Base-by-base conservation (phyloP, 2,329 filamentous ascomycete genomes). In the Epichloe typhina region DNA sequence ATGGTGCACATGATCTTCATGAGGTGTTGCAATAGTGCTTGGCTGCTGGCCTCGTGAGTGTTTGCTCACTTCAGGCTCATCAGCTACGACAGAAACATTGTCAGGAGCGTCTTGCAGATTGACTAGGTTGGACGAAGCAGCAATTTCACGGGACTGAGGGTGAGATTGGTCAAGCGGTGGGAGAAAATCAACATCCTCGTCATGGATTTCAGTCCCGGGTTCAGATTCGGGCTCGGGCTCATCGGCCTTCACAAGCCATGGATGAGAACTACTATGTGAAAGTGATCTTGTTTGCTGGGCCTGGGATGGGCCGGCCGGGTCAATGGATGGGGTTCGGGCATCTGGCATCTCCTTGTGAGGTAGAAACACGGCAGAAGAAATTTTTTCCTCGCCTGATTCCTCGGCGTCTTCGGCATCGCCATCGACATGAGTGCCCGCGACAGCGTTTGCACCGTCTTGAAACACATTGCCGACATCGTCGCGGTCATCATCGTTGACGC, bases 331-430 rank as follows among this genome's bases (percentile, higher is more conserved):
- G 50, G 57, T 54, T 49, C 65, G 61, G 44, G 62, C 56, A 46
- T 67, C 66, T 44, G 60, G 72, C 40, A 73, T 66, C 43, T 74
- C 75, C 59, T 87, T 82, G 69, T 91, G 87, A 41, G 87, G 87
- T 46, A 89, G 74, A 63, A 93, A 93, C 40, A 89, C 75, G 23
- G 87, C 87, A 35, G 86, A 91, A n/a, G 85, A 88, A 55, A 93
- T 89, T 65, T 91, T 87, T 64, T 93, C 87, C 63, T 86, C 82
- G 52, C 86, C 84, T 13, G 85, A 89, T 52, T 80, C 76, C 40
- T 80, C 76, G 17, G 57, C 58, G 19, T 59, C 57, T 44, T 78
- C 74, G 17, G 54, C 55, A 40, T 63, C 59, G n/a, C 50, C 53
- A 37, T 54, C 53, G 5, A 17, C 50, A 7, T 52, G 52, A 11